Evolutionary conservation across 768 basidiomycete genomes (phyloP).

Genomic region (Tephrocybe rancida): DNA sequence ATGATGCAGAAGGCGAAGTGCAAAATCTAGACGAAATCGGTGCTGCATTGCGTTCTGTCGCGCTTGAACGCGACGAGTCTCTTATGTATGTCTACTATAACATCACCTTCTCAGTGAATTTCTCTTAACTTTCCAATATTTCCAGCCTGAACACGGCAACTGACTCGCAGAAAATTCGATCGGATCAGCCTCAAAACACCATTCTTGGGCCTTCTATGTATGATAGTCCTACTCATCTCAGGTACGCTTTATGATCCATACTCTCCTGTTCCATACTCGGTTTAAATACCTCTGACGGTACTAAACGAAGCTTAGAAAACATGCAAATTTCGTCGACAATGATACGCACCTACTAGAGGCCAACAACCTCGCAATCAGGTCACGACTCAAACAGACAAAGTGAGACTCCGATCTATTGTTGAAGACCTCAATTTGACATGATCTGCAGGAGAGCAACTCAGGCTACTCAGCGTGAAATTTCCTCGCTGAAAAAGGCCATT

Average conservation of each 20-base stretch:
- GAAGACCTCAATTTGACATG: background rate
- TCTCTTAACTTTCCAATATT: background rate
- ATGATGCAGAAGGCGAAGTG: conserved; percentile 10
- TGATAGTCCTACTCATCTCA: conserved; percentile 20
- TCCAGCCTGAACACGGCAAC: conserved; percentile 16
- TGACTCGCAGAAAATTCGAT: background rate
- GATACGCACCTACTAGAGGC: conserved; percentile 30
- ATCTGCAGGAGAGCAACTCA: conserved; percentile 25
- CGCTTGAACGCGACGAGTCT: conserved; percentile 30
- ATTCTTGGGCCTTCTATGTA: conserved; percentile 15
- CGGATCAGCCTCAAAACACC: background rate
- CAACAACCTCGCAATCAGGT: conserved; percentile 26
- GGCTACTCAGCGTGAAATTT: conserved; percentile 22
- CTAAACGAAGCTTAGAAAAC: conserved; percentile 17
- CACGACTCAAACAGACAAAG: conserved; percentile 32
- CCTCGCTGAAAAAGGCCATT: conserved; percentile 23
- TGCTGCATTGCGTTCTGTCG: conserved; percentile 28
- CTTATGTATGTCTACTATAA: conserved; percentile 10
- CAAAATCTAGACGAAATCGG: conserved; percentile 2
- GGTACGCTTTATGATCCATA: conserved; percentile 9
- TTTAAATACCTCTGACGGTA: background rate
- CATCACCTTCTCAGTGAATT: background rate
- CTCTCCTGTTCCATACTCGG: background rate
- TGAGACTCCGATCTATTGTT: conserved; percentile 9
- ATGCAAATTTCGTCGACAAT: conserved; percentile 21